Percentiles rank a stretch among this genome's conserved stretches.
phyloP scores from a whole-genome alignment of 345 rosid genomes.

The Sisymbrium irio region DNA sequence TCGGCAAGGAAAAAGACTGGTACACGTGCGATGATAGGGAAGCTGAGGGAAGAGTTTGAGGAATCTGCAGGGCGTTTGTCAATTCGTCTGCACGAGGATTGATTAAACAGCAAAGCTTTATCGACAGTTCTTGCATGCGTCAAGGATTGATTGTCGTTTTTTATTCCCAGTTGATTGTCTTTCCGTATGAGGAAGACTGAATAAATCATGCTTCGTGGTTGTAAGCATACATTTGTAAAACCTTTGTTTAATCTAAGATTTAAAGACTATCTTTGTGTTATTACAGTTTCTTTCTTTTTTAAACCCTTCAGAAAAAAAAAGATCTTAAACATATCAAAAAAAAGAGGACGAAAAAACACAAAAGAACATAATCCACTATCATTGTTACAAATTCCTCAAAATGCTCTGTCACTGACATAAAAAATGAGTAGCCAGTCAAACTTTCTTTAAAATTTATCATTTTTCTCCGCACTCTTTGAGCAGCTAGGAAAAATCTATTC shows the following conservation, averaged over 20 bases:
- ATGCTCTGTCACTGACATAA: no score
- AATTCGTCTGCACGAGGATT: neutral
- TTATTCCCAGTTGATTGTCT: no score
- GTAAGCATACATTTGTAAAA: neutral
- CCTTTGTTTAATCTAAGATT: neutral
- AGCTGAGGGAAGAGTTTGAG: accelerated
- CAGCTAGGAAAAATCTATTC: accelerated
- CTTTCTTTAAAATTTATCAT: no score
- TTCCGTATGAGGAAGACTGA: neutral
- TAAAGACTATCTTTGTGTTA: neutral
- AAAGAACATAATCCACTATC: neutral
- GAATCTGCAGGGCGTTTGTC: neutral
- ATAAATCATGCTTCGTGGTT: neutral
- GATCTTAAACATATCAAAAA: neutral
- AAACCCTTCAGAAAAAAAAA: no score
- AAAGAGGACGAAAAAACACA: neutral
- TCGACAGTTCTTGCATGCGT: neutral
- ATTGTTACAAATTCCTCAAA: no score
- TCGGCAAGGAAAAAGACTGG: accelerated
- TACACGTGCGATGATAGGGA: neutral
- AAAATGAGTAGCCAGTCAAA: no score
- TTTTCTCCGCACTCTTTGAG: neutral
- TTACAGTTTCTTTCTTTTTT: neutral
- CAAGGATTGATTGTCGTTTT: neutral
- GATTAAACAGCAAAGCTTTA: neutral